These are phyloP conservation scores for Whalleya microplaca DNA, from an alignment of 2,329 filamentous ascomycete species.

Conservation along the genomic window DNA sequence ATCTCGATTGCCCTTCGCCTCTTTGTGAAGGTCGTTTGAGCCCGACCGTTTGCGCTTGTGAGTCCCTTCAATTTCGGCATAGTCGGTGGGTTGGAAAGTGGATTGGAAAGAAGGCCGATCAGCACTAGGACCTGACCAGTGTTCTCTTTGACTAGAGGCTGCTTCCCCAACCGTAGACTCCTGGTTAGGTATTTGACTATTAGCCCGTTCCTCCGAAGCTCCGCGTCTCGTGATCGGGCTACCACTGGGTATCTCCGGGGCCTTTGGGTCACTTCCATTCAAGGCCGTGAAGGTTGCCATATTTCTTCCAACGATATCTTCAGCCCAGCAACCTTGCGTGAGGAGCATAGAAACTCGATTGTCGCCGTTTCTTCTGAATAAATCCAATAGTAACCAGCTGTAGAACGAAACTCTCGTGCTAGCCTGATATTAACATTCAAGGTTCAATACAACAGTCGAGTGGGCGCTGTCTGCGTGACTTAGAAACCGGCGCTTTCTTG, in stretches of 20 bases:
- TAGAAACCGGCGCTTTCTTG: neutral
- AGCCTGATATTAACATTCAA: conserved; percentile 9
- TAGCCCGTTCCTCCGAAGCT: conserved; percentile 33
- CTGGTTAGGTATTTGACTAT: conserved; percentile 26
- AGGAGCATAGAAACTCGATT: conserved; percentile 34
- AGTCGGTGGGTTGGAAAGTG: conserved; percentile 44
- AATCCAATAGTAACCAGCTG: neutral
- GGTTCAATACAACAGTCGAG: conserved; percentile 1
- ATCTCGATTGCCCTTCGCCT: conserved; percentile 33
- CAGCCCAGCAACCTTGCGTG: conserved; percentile 28
- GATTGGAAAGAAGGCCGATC: conserved; percentile 49
- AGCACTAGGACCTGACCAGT: conserved; percentile 45
- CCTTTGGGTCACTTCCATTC: conserved; percentile 38
- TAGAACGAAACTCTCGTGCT: conserved; percentile 5
- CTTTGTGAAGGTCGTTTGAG: conserved; percentile 56
- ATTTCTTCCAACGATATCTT: conserved; percentile 34
- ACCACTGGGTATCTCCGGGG: conserved; percentile 26
- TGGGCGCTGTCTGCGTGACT: conserved; percentile 1
- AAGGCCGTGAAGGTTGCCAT: conserved; percentile 41
- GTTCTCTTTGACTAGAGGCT: conserved; percentile 40
- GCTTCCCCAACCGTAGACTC: conserved; percentile 33
- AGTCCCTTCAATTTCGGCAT: conserved; percentile 51
- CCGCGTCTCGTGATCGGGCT: conserved; percentile 33
- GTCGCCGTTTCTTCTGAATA: conserved; percentile 1
- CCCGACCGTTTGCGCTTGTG: conserved; percentile 73